These are phyloP conservation scores for Yarrowia bubula DNA, from an alignment of 805 yeast genomes.

Conservation along the genomic window DNA sequence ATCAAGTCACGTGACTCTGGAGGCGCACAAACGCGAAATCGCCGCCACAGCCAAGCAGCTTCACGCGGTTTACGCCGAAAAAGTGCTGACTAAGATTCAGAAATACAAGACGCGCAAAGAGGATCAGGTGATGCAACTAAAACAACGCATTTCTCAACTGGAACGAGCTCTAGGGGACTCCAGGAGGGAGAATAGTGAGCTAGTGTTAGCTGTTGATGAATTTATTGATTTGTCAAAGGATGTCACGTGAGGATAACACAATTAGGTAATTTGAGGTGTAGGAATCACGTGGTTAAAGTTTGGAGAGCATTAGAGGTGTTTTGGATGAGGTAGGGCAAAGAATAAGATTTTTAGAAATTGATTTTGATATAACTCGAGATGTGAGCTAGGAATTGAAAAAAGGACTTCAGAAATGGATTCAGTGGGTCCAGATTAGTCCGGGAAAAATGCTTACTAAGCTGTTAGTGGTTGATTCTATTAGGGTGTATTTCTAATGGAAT, in stretches of 20 bases:
- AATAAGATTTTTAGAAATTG: too few relatives aligned
- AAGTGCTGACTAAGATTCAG: background rate
- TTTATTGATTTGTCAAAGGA: background rate
- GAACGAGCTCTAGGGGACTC: background rate
- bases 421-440: too few relatives aligned
- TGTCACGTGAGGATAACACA: background rate
- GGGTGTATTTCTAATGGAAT: too few relatives aligned
- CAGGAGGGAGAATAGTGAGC: slow-evolving; percentile 20
- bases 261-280: background rate
- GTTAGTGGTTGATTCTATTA: too few relatives aligned
- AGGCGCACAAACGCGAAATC: background rate
- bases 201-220: slow-evolving; percentile 4
- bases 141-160: background rate
- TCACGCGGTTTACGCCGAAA: background rate
- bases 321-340: too few relatives aligned
- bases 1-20: background rate
- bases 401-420: too few relatives aligned
- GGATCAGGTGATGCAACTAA: background rate
- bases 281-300: background rate
- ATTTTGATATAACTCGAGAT: too few relatives aligned
- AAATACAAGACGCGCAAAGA: background rate
- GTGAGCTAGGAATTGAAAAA: too few relatives aligned
- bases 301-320: too few relatives aligned
- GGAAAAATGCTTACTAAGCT: too few relatives aligned
- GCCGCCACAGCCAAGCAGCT: background rate